These are phyloP conservation scores for Crithidia brevicula DNA, from an alignment of 208 protist species.

Conservation along the genomic window DNA sequence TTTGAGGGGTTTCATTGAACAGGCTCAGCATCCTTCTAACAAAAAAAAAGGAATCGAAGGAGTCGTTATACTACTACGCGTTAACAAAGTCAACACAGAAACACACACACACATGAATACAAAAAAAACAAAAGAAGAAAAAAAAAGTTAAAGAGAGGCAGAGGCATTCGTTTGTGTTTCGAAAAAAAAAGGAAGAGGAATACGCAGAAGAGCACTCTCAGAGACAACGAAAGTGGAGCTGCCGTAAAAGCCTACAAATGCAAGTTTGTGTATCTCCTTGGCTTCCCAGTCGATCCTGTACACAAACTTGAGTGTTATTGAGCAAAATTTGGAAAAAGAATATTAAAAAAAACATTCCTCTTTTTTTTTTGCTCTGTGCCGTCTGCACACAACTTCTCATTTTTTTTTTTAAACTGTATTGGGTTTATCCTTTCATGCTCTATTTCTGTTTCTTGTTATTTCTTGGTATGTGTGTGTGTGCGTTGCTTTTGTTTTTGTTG, in stretches of 20 bases:
- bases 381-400: conserved; percentile 11
- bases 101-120: too few species aligned
- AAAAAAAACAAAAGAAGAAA: conserved; percentile 21
- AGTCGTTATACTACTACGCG: conserved; percentile 14
- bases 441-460: not conserved
- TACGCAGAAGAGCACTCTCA: too few species aligned
- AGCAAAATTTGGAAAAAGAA: not conserved
- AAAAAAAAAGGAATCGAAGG: too few species aligned
- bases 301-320: not conserved
- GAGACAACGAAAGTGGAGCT: too few species aligned
- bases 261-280: too few species aligned
- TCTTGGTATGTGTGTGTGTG: not conserved
- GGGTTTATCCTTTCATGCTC: not conserved
- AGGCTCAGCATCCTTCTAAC: conserved; percentile 2
- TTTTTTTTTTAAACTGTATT: conserved; percentile 8
- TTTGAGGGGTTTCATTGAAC: not conserved
- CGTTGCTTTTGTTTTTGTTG: not conserved
- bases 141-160: not conserved
- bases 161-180: not conserved
- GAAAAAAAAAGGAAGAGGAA: not conserved
- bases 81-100: too few species aligned
- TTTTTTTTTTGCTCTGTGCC: not conserved
- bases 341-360: conserved; percentile 1
- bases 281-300: too few species aligned
- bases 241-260: too few species aligned